Evolutionary conservation across 352 stramenopile genomes (phyloP).

Genomic region (Phytophthora crassamura): DNA sequence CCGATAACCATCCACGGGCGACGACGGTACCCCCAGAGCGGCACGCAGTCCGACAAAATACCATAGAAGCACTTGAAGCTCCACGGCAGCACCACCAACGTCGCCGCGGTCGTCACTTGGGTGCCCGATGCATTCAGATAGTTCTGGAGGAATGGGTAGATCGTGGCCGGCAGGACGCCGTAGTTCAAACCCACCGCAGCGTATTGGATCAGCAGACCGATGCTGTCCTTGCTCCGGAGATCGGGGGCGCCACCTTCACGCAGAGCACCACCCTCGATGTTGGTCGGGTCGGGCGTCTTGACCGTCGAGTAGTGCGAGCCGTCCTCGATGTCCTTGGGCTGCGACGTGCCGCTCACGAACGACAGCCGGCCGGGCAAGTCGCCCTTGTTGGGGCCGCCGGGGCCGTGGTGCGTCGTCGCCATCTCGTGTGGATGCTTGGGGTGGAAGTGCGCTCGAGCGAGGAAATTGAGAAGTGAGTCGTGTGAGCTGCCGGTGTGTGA

Average conservation of each 20-base stretch:
- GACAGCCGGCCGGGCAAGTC: constrained; percentile 21
- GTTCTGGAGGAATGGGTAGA: constrained; percentile 43
- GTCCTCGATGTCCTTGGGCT: constrained; percentile 24
- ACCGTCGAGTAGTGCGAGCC: constrained; percentile 2
- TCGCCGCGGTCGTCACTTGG: constrained; percentile 17
- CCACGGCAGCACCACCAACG: constrained; percentile 60
- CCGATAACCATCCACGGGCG: constrained; percentile 34
- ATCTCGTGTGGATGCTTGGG: too few relatives aligned
- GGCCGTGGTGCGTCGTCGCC: too few relatives aligned
- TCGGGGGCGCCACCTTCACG: constrained; percentile 23
- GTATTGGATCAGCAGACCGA: constrained; percentile 41
- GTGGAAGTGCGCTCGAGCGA: too few relatives aligned
- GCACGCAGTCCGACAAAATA: constrained; percentile 30
- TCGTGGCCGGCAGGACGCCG: constrained; percentile 33
- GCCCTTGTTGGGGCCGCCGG: not conserved
- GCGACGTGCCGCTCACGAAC: constrained; percentile 25
- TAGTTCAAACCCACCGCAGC: constrained; percentile 33
- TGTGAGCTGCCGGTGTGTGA: too few relatives aligned
- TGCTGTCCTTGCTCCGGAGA: constrained; percentile 31
- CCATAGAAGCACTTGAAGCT: constrained; percentile 43
- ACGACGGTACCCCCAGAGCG: constrained; percentile 27
- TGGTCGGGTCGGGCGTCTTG: constrained; percentile 12
- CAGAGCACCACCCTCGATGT: constrained; percentile 29
- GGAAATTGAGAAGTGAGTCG: too few relatives aligned
- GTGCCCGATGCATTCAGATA: constrained; percentile 38